Evolutionary conservation across 768 basidiomycete species (phyloP).

Genomic region (Suillus ampliporus): DNA sequence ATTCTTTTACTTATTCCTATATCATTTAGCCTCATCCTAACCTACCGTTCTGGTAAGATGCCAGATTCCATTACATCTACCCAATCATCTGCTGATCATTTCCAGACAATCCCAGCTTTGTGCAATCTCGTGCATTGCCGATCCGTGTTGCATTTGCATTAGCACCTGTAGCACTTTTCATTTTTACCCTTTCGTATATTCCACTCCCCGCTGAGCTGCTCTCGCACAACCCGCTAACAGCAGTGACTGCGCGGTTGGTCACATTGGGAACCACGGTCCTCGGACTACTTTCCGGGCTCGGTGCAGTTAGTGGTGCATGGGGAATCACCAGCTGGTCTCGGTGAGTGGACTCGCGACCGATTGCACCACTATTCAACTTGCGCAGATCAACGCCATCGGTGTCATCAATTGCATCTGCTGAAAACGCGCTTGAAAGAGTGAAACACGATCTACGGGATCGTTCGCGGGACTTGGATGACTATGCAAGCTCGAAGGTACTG

Average conservation of each 20-base stretch:
- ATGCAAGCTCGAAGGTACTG: constrained; percentile 30
- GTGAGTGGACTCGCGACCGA: not conserved
- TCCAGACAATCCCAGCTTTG: constrained; percentile 7
- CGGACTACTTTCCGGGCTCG: constrained; percentile 82
- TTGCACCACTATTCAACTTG: constrained; percentile 7
- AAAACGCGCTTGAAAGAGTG: constrained; percentile 63
- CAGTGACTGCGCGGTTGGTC: constrained; percentile 65
- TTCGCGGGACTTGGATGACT: constrained; percentile 31
- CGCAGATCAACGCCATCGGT: constrained; percentile 29
- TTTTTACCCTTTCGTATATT: constrained; percentile 67
- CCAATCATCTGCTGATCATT: not conserved
- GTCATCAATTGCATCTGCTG: constrained; percentile 51
- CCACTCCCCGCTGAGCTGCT: constrained; percentile 64
- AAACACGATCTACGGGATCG: constrained; percentile 58
- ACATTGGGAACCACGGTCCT: constrained; percentile 81
- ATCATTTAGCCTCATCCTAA: constrained; percentile 63
- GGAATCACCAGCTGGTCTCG: constrained; percentile 15
- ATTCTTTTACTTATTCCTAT: constrained; percentile 74
- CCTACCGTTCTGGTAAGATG: constrained; percentile 42
- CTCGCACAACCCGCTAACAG: constrained; percentile 48
- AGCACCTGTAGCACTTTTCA: constrained; percentile 57
- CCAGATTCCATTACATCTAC: constrained; percentile 1
- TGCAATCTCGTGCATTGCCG: constrained; percentile 35
- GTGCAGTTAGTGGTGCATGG: constrained; percentile 74
- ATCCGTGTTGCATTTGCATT: constrained; percentile 47